A percentile compares a stretch with the other conserved stretches of the same genome.
phyloP scores from a whole-genome alignment of 192 early-diverging fungal species.

The Umbelopsis ramanniana region DNA sequence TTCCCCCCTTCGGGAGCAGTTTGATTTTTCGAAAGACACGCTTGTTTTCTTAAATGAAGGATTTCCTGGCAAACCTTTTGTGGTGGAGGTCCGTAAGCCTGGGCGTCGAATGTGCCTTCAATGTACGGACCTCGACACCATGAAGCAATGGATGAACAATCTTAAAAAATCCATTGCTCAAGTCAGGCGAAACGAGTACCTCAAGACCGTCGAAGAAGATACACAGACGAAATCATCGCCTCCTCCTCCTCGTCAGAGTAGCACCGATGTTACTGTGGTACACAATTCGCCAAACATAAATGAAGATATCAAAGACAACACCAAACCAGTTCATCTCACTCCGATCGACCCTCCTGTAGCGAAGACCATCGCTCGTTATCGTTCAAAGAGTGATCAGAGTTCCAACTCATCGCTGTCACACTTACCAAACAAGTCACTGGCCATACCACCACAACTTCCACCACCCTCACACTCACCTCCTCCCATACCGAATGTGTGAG shows the following conservation, averaged over 20 bases:
- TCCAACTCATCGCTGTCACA: neutral
- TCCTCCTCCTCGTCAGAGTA: neutral
- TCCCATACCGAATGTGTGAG: neutral
- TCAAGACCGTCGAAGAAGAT: neutral
- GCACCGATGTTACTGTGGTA: neutral
- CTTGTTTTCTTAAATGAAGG: constrained; percentile 11
- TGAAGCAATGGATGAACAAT: constrained; percentile 16
- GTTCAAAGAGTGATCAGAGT: neutral
- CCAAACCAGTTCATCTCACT: neutral
- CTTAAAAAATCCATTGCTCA: constrained; percentile 14
- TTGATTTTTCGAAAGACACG: neutral
- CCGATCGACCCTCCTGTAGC: neutral
- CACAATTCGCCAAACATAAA: neutral
- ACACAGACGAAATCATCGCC: neutral
- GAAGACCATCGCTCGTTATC: neutral
- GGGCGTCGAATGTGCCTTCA: constrained; percentile 17
- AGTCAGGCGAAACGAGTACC: neutral
- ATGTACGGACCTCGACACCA: neutral
- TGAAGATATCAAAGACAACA: neutral
- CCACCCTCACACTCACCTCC: constrained; percentile 2
- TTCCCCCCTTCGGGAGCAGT: neutral
- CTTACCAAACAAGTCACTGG: neutral
- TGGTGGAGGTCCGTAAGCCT: constrained; percentile 4
- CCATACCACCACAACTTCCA: neutral
- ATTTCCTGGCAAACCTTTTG: constrained; percentile 1